Evolutionary conservation across 495 filamentous ascomycete species (phyloP), one percentile per base, ranked within the genome.

Genomic region (Trichoderma erinaceum): DNA sequence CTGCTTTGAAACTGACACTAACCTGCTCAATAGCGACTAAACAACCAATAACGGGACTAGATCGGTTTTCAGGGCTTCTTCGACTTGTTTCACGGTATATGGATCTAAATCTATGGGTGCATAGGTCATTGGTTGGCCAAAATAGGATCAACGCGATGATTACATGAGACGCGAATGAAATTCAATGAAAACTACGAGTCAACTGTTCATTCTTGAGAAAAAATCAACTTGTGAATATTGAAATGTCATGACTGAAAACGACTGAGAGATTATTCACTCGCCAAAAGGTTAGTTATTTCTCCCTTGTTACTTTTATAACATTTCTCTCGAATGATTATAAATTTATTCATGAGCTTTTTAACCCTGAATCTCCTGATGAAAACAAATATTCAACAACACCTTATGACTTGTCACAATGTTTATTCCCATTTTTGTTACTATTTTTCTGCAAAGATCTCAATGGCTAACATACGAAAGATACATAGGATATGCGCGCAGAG

Each of bases 331-430:
- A 84, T 83, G 83, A 85, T 83, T 79, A 82, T 75, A 76, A 66
- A 73, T 74, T 72, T 71, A 71, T 75, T 77, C 78, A 83, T 81
- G 81, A 83, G 81, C 81, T 83, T 83, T 83, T 83, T 83, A 83
- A 83, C 80, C 80, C 81, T 83, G 79, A 56, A 83, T 74, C 70
- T 79, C 76, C 72, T 74, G 65, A 66, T 81, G 80, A 81, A 74
- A 79, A 80, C 69, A 76, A 77, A 72, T 48, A 73, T 66, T 70
- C 77, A 82, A 82, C 78, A 82, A 73, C 71, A 80, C 75, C 70
- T 64, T 81, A 80, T 83, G 81, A 83, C 80, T 67, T 58, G 50
- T 61, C 65, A 46, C 56, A 61, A 35, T 68, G 41, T 66, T 38
- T 6, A 68, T 68, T 48, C 50, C 67, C 66, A 68, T 69, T 52